A percentile compares a stretch with the other conserved stretches of the same genome.
Evolutionary conservation across 179 eudicot genomes (phyloP).

Genomic region (Pouteria campechiana): DNA sequence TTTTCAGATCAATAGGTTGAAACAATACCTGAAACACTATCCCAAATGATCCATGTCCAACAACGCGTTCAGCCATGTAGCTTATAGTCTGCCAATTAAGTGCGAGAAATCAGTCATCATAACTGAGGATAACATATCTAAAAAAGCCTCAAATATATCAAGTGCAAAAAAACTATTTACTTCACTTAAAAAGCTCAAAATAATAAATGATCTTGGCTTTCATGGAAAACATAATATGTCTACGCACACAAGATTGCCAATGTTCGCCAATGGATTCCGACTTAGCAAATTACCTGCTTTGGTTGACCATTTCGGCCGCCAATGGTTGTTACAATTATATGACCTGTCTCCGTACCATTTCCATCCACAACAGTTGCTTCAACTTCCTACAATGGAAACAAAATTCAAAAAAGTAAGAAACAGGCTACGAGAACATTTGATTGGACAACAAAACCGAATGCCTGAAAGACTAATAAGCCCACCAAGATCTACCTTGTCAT

Average conservation of each 20-base stretch:
- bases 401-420: not conserved
- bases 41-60: constrained; percentile 67
- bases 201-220: too few species aligned
- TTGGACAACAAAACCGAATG: not conserved
- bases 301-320: constrained; percentile 68
- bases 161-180: too few species aligned
- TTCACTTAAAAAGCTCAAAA: too few species aligned
- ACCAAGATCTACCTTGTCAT: constrained; percentile 37
- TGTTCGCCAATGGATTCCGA: too few species aligned
- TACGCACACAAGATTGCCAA: too few species aligned
- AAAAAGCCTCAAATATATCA: too few species aligned
- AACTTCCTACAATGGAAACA: constrained; percentile 39
- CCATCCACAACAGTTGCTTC: constrained; percentile 63
- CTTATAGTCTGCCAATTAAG: constrained; percentile 34
- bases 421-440: not conserved
- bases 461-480: not conserved
- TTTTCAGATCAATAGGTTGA: too few species aligned
- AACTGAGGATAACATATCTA: too few species aligned
- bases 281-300: constrained; percentile 52
- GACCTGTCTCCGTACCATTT: constrained; percentile 73
- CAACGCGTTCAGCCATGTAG: constrained; percentile 60
- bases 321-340: constrained; percentile 67
- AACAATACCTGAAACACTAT: constrained; percentile 46
- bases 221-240: too few species aligned
- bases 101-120: not conserved